A percentile compares a stretch with the other conserved stretches of the same genome.
phyloP scores from a whole-genome alignment of 768 basidiomycete species.

The Xerocomus spinulosus region DNA sequence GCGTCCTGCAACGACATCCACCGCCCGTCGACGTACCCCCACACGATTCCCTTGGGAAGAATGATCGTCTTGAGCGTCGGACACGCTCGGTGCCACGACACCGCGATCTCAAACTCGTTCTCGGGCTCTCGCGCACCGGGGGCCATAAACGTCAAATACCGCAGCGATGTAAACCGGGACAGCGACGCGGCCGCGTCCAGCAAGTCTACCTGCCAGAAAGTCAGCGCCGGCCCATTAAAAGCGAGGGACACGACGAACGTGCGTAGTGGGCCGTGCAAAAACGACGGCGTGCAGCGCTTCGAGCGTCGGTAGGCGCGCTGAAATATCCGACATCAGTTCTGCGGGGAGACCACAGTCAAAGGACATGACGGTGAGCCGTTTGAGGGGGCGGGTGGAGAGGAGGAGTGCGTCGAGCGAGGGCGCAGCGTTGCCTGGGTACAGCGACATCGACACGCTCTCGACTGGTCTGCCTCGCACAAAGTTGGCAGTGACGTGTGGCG shows the following conservation, averaged over 20 bases:
- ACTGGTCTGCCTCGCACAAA: slow-evolving; percentile 47
- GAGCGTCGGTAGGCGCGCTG: slow-evolving; percentile 42
- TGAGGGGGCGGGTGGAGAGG: slow-evolving; percentile 36
- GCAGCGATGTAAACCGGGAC: slow-evolving; percentile 38
- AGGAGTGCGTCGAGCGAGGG: slow-evolving; percentile 42
- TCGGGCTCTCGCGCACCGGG: slow-evolving; percentile 25
- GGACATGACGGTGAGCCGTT: slow-evolving; percentile 53
- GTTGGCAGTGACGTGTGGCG: slow-evolving; percentile 40
- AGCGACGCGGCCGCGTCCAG: slow-evolving; percentile 39
- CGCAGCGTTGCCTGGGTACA: slow-evolving; percentile 40
- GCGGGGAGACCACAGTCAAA: slow-evolving; percentile 47
- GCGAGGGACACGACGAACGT: slow-evolving; percentile 34
- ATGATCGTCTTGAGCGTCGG: slow-evolving; percentile 62
- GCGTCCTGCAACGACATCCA: slow-evolving; percentile 24
- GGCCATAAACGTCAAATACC: slow-evolving; percentile 60
- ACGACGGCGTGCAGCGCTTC: slow-evolving; percentile 62
- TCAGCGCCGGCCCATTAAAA: neutral
- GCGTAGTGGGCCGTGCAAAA: slow-evolving; percentile 44
- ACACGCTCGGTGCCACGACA: slow-evolving; percentile 52
- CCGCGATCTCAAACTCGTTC: slow-evolving; percentile 50
- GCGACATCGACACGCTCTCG: slow-evolving; percentile 48
- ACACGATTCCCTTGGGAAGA: slow-evolving; percentile 56
- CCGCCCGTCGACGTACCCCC: slow-evolving; percentile 39
- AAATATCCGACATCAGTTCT: slow-evolving; percentile 44
- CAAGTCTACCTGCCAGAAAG: slow-evolving; percentile 34